phyloP scores from a whole-genome alignment of 768 basidiomycete species.

The Amyloporia xantha region DNA sequence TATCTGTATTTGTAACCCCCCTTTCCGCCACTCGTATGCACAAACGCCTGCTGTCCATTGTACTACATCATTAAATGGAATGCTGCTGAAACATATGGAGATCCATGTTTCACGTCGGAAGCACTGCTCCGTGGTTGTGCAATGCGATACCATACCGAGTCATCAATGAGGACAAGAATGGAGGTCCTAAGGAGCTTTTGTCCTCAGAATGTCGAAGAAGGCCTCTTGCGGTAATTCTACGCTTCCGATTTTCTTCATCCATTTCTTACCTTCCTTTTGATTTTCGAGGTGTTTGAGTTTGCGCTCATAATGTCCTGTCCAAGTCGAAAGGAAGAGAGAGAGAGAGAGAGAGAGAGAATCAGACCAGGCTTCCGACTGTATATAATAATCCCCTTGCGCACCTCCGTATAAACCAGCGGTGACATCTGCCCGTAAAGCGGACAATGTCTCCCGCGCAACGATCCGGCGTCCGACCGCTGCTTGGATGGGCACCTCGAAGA shows the following conservation, averaged over 20 bases:
- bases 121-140: too few species aligned
- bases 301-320: conserved; percentile 78
- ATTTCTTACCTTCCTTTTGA: conserved; percentile 89
- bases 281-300: conserved; percentile 85
- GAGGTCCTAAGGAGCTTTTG: too few species aligned
- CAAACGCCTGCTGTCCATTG: too few species aligned
- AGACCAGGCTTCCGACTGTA: neutral
- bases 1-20: too few species aligned
- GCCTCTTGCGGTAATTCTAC: conserved; percentile 94
- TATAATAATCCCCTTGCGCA: too few species aligned
- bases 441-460: conserved; percentile 84
- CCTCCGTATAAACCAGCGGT: conserved; percentile 93
- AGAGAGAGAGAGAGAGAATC: neutral
- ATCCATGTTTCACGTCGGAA: too few species aligned
- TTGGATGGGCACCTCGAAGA: conserved; percentile 95
- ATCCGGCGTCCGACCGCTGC: conserved; percentile 84
- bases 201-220: conserved; percentile 84
- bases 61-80: too few species aligned
- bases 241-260: conserved; percentile 81
- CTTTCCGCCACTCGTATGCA: too few species aligned
- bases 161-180: too few species aligned
- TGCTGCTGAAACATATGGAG: too few species aligned
- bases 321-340: neutral
- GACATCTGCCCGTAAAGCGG: conserved; percentile 84
- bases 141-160: too few species aligned